Evolutionary conservation across 2,329 filamentous ascomycete genomes (phyloP), one percentile per base, ranked within the genome.

Genomic region (Aureobasidium namibiae): DNA sequence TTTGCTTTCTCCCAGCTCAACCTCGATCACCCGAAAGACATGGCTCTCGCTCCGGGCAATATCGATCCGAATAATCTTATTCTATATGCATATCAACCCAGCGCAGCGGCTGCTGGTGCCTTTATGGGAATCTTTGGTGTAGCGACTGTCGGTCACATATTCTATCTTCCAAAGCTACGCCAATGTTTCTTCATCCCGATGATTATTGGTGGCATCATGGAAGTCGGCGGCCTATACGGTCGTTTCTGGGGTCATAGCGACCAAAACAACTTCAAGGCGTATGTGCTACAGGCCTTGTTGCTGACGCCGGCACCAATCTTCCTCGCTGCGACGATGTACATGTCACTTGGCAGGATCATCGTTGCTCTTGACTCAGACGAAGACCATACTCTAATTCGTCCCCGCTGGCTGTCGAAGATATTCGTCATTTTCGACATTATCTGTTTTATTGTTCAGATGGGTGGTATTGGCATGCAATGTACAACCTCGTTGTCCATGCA

Each of bases 381-480:
- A n/a, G 59, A 63, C 24, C 62, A 74, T 63, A 75, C 78, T 0
- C 61, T 79, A n/a, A 71, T 82, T 39, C 65, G 70, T 1, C 68
- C 72, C 0, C 71, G 61, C 8, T 78, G 77, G 74, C 68, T 83
- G 6, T 83, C 81, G 3, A 79, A 75, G 56, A 70, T 79, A 42
- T 85, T 85, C 61, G 80, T 85, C 4, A 52, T 67, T 4, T 79
- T 80, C 38, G 82, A 85, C 62, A 66, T 83, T 4, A 49, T 82
- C 9, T 79, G 77, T 2, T 80, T 85, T 65, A 29, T 77, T 2
- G 67, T 82, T 3, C 82, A 85, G 67, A 64, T 57, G 7, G 38
- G 29, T 13, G 72, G 71, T 18, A 71, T 70, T 26, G 79, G 79
- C 16, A 46, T 57, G 53, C 41, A 46, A 16, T n/a, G 26, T 11